These are phyloP conservation scores for Linnemannia elongata DNA, from an alignment of 192 early-diverging fungal genomes.

Conservation along the genomic window DNA sequence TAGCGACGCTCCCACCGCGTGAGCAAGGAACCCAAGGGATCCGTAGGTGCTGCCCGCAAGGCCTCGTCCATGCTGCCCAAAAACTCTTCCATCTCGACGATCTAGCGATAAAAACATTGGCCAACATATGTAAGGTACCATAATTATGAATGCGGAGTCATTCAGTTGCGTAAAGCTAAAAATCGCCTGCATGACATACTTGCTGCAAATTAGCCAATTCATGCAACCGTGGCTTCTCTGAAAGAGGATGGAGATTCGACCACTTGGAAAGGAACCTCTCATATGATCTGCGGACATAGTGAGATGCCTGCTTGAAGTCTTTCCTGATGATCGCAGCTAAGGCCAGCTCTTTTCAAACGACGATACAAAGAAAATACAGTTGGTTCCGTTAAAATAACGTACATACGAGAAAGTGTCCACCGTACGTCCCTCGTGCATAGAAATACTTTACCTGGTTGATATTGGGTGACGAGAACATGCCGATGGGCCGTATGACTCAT, in stretches of 20 bases:
- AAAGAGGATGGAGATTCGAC: constrained; percentile 64
- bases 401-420: neutral
- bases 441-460: constrained; percentile 47
- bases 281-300: constrained; percentile 62
- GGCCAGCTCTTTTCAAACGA: constrained; percentile 53
- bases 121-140: no score
- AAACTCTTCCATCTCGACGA: constrained; percentile 70
- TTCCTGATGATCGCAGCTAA: constrained; percentile 52
- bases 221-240: constrained; percentile 55
- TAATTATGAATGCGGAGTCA: neutral
- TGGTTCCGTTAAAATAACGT: neutral
- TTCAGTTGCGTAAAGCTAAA: neutral
- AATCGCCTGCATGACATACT: constrained; percentile 26
- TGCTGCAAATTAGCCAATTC: constrained; percentile 59
- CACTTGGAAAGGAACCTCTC: constrained; percentile 60
- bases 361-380: neutral
- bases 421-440: no score
- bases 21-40: constrained; percentile 39
- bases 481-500: constrained; percentile 38
- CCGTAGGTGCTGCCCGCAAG: constrained; percentile 3
- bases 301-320: constrained; percentile 59
- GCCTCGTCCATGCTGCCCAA: constrained; percentile 41
- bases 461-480: constrained; percentile 46
- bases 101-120: constrained; percentile 28
- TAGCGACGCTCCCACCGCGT: constrained; percentile 54